Base-by-base conservation (phyloP, 176 grass and related monocot genomes). In the Musa beccarii region DNA sequence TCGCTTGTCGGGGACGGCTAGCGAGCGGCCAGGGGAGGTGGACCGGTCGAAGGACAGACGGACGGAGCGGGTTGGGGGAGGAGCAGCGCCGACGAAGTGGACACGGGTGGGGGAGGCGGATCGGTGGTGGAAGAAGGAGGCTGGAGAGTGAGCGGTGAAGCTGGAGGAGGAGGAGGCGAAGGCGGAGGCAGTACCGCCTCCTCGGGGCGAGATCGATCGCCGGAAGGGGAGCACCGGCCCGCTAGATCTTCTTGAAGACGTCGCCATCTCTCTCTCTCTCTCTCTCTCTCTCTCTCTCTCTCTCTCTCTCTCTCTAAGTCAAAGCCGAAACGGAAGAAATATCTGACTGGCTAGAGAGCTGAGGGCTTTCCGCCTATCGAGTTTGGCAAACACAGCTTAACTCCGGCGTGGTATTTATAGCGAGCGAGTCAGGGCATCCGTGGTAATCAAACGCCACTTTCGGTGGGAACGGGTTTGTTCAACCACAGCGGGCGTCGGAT, bases 161-260 rank as follows among this genome's bases (percentile, higher is more conserved):
- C 71, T 26, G 21, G 71, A 24, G 16, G 75, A 62, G 4, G 57
- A 76, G 24, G 75, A 76, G 43, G 34, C 59, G 26, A 24, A 52
- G 75, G 54, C 54, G 24, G 72, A 75, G 72, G 21, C 2, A 25
- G 24, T 64, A 54, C 21, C 11, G 21, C 59, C 65, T 24, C 10
- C 15, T 11, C 61, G 29, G 8, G 62, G 49, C 62, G 77, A 71
- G 66, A 79, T 70, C 28, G 77, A 71, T 24, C 77, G 54, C 28
- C 83, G 50, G 2, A 23, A 25, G 0, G 83, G 25, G 1, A 92
- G 72, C 0, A 80, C 54, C 0, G 79, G 75, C 0, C 67, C 80
- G 24, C 89, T 82, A 1, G 86, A 87, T 29, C 84, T 67, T 29
- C 75, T 84, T 0, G 89, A 72, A n/a, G 81, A 25, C 16, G 68